Conservation (phyloP, 345 rosid species). For the Salix koriyanagi region DNA sequence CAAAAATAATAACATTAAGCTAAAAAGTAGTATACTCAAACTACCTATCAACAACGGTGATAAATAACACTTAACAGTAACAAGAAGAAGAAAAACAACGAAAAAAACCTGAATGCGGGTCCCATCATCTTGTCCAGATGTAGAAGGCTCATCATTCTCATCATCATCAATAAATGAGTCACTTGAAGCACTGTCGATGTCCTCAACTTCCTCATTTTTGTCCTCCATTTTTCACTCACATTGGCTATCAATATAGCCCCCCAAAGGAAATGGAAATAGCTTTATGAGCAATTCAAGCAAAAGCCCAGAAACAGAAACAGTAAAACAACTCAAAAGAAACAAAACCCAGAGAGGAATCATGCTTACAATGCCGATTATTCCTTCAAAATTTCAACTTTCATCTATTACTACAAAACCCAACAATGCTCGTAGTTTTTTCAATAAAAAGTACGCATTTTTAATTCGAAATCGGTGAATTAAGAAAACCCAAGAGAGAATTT, state of each 20-base stretch:
- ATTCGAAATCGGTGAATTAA: background rate
- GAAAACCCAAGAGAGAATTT: background rate
- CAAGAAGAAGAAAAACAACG: background rate
- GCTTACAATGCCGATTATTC: background rate
- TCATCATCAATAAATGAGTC: conserved; percentile 47
- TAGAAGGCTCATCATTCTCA: conserved; percentile 54
- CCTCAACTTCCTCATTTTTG: conserved; percentile 39
- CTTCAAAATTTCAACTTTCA: background rate
- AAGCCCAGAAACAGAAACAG: background rate
- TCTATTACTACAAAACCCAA: background rate
- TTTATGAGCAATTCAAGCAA: background rate
- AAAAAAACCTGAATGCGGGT: conserved; percentile 50
- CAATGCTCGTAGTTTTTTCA: background rate
- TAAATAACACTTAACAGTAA: background rate
- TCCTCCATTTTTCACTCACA: conserved; percentile 37
- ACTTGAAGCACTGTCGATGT: conserved; percentile 37
- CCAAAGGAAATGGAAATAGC: background rate
- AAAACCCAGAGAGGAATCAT: background rate
- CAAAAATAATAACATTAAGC: background rate
- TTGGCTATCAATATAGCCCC: background rate
- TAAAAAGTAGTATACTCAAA: background rate
- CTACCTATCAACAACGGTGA: background rate
- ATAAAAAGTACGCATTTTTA: background rate
- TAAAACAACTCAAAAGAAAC: background rate
- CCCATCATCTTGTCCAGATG: conserved; percentile 50